These are phyloP conservation scores for Ogataea hybrid DNA, from an alignment of 1,139 yeast species.

Conservation along the genomic window DNA sequence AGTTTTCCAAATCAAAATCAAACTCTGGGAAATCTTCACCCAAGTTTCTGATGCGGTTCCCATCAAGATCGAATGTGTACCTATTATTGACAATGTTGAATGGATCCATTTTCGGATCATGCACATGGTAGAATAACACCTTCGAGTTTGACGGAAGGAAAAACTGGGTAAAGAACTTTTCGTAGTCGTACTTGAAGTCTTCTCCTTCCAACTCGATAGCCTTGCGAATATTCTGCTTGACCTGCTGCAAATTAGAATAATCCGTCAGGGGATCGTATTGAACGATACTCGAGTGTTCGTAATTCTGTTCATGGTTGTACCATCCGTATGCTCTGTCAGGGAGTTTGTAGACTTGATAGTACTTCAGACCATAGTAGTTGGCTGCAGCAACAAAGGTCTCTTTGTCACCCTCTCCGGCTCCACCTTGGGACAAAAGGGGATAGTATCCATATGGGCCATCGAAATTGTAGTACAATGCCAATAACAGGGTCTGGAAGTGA, in stretches of 20 bases:
- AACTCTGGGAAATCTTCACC: conserved; percentile 30
- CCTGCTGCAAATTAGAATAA: conserved; percentile 30
- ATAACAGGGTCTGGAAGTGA: conserved; percentile 49
- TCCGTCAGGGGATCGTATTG: conserved; percentile 44
- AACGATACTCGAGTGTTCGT: conserved; percentile 40
- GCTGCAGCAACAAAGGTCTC: conserved; percentile 68
- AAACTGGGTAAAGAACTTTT: conserved; percentile 20
- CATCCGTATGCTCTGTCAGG: conserved; percentile 33
- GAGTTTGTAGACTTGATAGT: conserved; percentile 50
- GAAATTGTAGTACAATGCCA: conserved; percentile 56
- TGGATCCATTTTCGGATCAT: conserved; percentile 41
- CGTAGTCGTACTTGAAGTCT: conserved; percentile 24
- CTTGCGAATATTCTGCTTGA: conserved; percentile 20
- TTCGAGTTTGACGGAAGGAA: conserved; percentile 27
- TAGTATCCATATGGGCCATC: conserved; percentile 57
- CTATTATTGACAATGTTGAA: conserved; percentile 24
- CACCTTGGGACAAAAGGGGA: conserved; percentile 55
- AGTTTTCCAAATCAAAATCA: conserved; percentile 28
- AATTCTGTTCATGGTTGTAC: conserved; percentile 25
- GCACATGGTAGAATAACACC: conserved; percentile 40
- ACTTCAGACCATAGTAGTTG: conserved; percentile 47
- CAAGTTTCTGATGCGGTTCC: conserved; percentile 29
- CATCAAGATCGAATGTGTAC: conserved; percentile 25
- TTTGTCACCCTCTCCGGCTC: conserved; percentile 64
- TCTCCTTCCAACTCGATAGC: conserved; percentile 20